These are phyloP conservation scores for Cyclaneusma minus DNA, from an alignment of 2,329 filamentous ascomycete genomes.

Conservation along the genomic window DNA sequence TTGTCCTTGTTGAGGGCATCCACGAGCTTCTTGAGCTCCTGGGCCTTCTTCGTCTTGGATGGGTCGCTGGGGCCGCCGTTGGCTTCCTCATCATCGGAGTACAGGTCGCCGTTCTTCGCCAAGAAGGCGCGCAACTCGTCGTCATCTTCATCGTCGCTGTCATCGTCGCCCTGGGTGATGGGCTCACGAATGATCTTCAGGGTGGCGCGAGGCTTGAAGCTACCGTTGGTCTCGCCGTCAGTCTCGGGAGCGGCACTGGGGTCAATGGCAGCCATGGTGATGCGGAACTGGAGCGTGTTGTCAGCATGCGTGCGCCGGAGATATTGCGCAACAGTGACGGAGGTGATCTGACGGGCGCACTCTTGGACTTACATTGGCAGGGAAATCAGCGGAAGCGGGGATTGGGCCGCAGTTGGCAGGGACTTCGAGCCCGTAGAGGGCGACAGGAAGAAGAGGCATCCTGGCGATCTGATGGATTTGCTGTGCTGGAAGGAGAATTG, in stretches of 20 bases:
- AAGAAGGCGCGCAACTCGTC: slow-evolving; percentile 45
- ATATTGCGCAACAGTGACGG: neutral
- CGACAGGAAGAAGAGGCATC: slow-evolving; percentile 48
- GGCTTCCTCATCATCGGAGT: slow-evolving; percentile 52
- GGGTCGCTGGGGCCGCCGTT: slow-evolving; percentile 90
- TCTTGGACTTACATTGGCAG: slow-evolving; percentile 57
- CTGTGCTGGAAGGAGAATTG: no score
- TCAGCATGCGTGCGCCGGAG: neutral
- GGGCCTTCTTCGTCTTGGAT: slow-evolving; percentile 75
- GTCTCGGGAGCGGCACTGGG: slow-evolving; percentile 61
- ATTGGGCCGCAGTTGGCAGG: slow-evolving; percentile 72
- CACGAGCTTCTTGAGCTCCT: slow-evolving; percentile 63
- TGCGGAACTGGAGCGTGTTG: slow-evolving; percentile 54
- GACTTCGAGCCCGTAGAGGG: slow-evolving; percentile 85
- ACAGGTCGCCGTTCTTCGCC: slow-evolving; percentile 27
- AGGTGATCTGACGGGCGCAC: neutral
- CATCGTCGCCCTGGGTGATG: slow-evolving; percentile 38
- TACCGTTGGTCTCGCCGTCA: slow-evolving; percentile 45
- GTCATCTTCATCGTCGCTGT: slow-evolving; percentile 46
- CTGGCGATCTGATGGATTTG: no score
- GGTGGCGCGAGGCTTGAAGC: slow-evolving; percentile 59
- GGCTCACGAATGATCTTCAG: slow-evolving; percentile 77
- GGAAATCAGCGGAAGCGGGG: slow-evolving; percentile 62
- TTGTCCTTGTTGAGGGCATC: slow-evolving; percentile 45
- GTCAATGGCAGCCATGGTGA: slow-evolving; percentile 97